Evolutionary conservation across 768 basidiomycete species (phyloP).

Genomic region (Daedalea quercina): DNA sequence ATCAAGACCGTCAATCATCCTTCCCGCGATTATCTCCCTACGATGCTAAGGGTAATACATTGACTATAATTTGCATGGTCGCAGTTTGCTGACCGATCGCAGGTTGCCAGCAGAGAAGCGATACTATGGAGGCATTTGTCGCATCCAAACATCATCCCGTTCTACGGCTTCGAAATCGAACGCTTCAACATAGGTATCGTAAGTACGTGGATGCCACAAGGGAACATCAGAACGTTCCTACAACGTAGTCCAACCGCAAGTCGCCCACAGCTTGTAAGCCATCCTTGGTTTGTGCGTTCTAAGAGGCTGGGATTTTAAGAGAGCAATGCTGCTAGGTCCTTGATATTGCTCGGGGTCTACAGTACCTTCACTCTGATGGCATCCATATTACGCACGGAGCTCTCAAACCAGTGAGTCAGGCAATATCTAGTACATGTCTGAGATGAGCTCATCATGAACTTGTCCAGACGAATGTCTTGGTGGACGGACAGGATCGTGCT

Average conservation of each 20-base stretch:
- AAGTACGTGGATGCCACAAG: constrained; percentile 9
- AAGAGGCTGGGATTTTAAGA: neutral
- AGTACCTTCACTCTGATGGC: constrained; percentile 13
- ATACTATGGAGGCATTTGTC: constrained; percentile 12
- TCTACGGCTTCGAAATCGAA: constrained; percentile 6
- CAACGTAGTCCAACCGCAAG: constrained; percentile 4
- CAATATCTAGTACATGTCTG: neutral
- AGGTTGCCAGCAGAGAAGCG: constrained; percentile 10
- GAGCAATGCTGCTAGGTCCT: constrained; percentile 6
- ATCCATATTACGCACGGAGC: constrained; percentile 18
- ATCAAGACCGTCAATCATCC: no score
- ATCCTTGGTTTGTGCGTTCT: neutral
- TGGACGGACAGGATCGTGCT: constrained; percentile 12
- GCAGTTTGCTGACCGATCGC: no score
- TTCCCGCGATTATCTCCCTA: no score
- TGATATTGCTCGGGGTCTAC: constrained; percentile 15
- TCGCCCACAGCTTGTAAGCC: constrained; percentile 6
- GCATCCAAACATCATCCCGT: constrained; percentile 12
- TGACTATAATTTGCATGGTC: no score
- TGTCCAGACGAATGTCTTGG: constrained; percentile 18
- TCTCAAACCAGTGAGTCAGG: constrained; percentile 15
- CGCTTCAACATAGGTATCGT: constrained; percentile 7
- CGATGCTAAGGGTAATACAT: no score
- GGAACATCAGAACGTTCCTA: constrained; percentile 8
- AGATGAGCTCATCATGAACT: neutral